Evolutionary conservation across 1,139 yeast genomes (phyloP).

Genomic region (Kurtzmaniella natalensis): DNA sequence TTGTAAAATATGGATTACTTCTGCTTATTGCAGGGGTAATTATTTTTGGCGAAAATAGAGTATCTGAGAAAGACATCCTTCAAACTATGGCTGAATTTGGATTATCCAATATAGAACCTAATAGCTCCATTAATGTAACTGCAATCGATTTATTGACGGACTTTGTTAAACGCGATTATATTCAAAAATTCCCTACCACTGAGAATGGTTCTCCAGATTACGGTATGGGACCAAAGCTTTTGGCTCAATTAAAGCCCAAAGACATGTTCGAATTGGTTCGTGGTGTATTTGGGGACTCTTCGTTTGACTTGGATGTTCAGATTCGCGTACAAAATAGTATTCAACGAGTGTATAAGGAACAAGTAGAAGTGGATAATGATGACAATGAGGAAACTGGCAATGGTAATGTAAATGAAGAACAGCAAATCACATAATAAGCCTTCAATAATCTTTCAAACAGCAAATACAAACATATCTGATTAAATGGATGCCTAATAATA

Average conservation of each 20-base stretch:
- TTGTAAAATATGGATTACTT: conserved; percentile 28
- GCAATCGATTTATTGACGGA: conserved; percentile 24
- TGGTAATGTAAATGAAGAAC: too few species aligned
- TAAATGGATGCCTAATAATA: too few species aligned
- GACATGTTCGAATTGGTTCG: conserved; percentile 24
- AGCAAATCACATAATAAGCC: too few species aligned
- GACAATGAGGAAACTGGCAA: too few species aligned
- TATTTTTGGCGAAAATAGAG: conserved; percentile 31
- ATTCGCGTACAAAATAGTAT: conserved; percentile 23
- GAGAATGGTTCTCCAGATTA: conserved; percentile 19
- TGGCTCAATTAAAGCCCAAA: conserved; percentile 31
- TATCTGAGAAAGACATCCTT: conserved; percentile 24
- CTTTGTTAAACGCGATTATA: conserved; percentile 30
- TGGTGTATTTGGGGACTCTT: conserved; percentile 22
- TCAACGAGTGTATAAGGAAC: conserved; percentile 22
- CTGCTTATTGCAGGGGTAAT: conserved; percentile 24
- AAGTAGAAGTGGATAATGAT: too few species aligned
- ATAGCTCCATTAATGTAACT: conserved; percentile 22
- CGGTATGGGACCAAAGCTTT: conserved; percentile 30
- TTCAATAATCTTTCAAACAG: too few species aligned
- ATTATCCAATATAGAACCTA: conserved; percentile 17
- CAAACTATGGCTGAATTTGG: conserved; percentile 26
- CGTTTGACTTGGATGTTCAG: conserved; percentile 19
- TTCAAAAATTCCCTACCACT: conserved; percentile 15
- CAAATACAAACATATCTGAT: too few species aligned